Conservation (phyloP, 1,139 yeast species). For the Saccharomyces hybrid region DNA sequence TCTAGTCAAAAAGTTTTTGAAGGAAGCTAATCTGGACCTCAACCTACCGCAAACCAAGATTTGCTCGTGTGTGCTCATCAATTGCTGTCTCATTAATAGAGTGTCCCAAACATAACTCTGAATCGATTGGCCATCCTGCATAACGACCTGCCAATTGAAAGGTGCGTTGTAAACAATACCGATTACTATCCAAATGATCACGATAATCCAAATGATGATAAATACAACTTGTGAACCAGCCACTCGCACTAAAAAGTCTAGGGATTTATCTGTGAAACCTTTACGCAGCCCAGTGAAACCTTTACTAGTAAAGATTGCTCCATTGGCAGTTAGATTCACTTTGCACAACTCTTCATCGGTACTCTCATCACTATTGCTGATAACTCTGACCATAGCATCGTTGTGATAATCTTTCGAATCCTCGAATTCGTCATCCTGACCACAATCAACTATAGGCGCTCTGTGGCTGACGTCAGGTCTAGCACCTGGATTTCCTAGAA, state of each 20-base stretch:
- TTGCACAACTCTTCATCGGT: slow-evolving; percentile 1
- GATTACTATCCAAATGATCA: slow-evolving; percentile 32
- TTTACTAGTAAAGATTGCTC: slow-evolving; percentile 14
- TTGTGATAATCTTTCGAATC: background rate
- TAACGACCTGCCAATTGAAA: slow-evolving; percentile 36
- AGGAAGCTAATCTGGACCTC: slow-evolving; percentile 30
- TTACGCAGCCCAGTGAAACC: slow-evolving; percentile 25
- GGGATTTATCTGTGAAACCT: slow-evolving; percentile 14
- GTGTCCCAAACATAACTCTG: slow-evolving; percentile 38
- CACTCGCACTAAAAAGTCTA: slow-evolving; percentile 21
- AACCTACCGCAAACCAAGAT: slow-evolving; percentile 24
- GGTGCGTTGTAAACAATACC: slow-evolving; percentile 32
- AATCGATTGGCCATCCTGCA: slow-evolving; percentile 38
- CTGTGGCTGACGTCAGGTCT: slow-evolving; percentile 4
- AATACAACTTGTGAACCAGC: slow-evolving; percentile 32
- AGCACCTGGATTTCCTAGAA: slow-evolving; percentile 3
- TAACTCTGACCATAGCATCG: background rate
- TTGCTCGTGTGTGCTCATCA: slow-evolving; percentile 26
- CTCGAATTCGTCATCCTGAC: background rate
- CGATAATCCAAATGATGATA: slow-evolving; percentile 22
- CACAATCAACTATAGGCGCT: background rate
- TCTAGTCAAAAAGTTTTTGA: slow-evolving; percentile 19
- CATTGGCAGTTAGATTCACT: slow-evolving; percentile 1
- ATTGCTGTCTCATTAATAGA: slow-evolving; percentile 36
- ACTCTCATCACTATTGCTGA: slow-evolving; percentile 1